Percentiles rank a stretch among this genome's conserved stretches.
These are phyloP conservation scores for Zalerion maritima DNA, from an alignment of 495 filamentous ascomycete genomes.

Conservation along the genomic window DNA sequence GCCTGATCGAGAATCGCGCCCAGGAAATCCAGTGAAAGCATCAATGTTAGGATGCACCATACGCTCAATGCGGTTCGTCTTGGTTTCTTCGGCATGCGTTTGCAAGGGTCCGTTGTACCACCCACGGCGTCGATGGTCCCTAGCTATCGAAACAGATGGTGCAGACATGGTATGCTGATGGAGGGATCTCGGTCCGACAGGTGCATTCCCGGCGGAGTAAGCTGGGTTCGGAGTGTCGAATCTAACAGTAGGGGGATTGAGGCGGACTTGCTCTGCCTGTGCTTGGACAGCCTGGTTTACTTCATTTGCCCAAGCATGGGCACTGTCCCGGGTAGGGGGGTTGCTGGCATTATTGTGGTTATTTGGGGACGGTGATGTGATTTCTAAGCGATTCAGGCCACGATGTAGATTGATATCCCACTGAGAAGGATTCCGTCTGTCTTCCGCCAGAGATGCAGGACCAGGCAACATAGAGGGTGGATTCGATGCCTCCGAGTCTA, in stretches of 20 bases:
- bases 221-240: constrained; percentile 22
- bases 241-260: constrained; percentile 24
- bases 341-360: too few relatives aligned
- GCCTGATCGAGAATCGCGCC: constrained; percentile 15
- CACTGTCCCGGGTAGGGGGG: constrained; percentile 39
- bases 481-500: constrained; percentile 35
- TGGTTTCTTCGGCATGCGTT: constrained; percentile 20
- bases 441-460: constrained; percentile 37
- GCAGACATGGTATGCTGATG: constrained; percentile 39
- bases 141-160: constrained; percentile 32
- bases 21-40: constrained; percentile 29
- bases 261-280: constrained; percentile 26
- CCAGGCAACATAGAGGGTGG: constrained; percentile 25
- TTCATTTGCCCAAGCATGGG: constrained; percentile 34
- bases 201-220: constrained; percentile 1
- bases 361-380: too few relatives aligned
- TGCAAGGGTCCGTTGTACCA: constrained; percentile 51
- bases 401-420: constrained; percentile 70
- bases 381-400: constrained; percentile 58
- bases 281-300: constrained; percentile 33
- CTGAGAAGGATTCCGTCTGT: constrained; percentile 45
- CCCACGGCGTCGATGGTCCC: constrained; percentile 48
- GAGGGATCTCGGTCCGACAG: constrained; percentile 17
- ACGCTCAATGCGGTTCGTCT: constrained; percentile 26
- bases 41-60: constrained; percentile 34